These are phyloP conservation scores for Sanghuangporus weigelae DNA, from an alignment of 1,284 basidiomycete genomes.

Conservation along the genomic window DNA sequence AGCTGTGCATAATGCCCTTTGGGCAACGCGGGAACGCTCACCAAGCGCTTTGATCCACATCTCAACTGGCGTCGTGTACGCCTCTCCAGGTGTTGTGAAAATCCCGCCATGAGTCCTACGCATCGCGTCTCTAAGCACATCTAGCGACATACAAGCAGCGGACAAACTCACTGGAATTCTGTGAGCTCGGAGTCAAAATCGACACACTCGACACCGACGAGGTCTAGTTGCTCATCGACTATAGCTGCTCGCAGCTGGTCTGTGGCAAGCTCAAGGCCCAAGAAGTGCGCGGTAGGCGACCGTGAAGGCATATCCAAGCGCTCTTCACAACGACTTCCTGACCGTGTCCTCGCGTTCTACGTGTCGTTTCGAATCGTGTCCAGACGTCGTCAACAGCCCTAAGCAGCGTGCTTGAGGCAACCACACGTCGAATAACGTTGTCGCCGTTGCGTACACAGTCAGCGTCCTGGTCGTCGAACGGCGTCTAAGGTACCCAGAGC, in stretches of 20 bases:
- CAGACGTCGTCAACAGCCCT: background rate
- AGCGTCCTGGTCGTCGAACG: background rate
- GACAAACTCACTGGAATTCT: constrained; percentile 67
- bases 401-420: background rate
- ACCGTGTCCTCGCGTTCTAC: background rate
- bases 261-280: constrained; percentile 62
- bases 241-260: constrained; percentile 76
- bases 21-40: constrained; percentile 35
- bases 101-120: constrained; percentile 75
- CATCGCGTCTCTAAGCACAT: background rate
- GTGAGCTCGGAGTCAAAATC: constrained; percentile 75
- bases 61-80: constrained; percentile 77
- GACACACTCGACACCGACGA: constrained; percentile 72
- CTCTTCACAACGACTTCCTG: background rate
- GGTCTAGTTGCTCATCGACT: constrained; percentile 72
- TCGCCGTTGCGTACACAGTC: background rate
- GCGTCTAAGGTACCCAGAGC: background rate
- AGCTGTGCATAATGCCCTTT: constrained; percentile 23
- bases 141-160: background rate
- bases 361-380: background rate
- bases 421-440: background rate
- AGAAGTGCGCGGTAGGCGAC: constrained; percentile 25
- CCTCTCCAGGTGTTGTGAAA: constrained; percentile 78
- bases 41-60: constrained; percentile 83
- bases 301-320: constrained; percentile 13